These are phyloP conservation scores for Microcyclospora pomicola DNA, from an alignment of 2,329 filamentous ascomycete genomes.

Conservation along the genomic window DNA sequence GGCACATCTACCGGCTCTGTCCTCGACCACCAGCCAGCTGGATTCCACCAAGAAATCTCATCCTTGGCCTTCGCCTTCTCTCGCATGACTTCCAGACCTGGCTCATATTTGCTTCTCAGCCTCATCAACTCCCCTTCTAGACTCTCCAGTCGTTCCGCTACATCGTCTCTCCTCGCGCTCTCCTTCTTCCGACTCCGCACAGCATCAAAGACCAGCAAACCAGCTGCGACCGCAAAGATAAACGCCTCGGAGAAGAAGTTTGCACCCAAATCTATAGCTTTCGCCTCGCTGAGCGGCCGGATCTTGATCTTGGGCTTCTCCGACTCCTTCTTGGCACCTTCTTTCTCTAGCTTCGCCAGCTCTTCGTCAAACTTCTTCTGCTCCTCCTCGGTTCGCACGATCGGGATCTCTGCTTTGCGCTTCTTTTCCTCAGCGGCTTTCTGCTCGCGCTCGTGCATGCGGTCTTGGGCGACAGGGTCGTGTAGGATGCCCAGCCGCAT, in stretches of 20 bases:
- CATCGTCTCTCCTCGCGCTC: slow-evolving; percentile 43
- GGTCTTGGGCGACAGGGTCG: slow-evolving; percentile 42
- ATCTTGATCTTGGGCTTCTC: slow-evolving; percentile 34
- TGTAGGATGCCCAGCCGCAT: slow-evolving; percentile 52
- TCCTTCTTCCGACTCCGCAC: slow-evolving; percentile 49
- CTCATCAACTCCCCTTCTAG: slow-evolving; percentile 37
- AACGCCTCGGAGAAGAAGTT: slow-evolving; percentile 57
- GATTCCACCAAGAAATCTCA: slow-evolving; percentile 18
- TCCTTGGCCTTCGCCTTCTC: slow-evolving; percentile 16
- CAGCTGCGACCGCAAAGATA: slow-evolving; percentile 49
- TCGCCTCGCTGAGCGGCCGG: slow-evolving; percentile 50
- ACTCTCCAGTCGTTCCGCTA: slow-evolving; percentile 44
- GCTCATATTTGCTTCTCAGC: slow-evolving; percentile 20
- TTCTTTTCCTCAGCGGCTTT: slow-evolving; percentile 43
- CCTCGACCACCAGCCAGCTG: slow-evolving; percentile 13
- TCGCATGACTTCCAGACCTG: slow-evolving; percentile 21
- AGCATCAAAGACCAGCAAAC: slow-evolving; percentile 48
- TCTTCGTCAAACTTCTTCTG: slow-evolving; percentile 41
- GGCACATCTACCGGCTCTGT: slow-evolving; percentile 3
- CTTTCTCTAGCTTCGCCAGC: slow-evolving; percentile 24
- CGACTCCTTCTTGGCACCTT: slow-evolving; percentile 29
- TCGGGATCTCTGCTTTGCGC: slow-evolving; percentile 37
- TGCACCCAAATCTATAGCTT: slow-evolving; percentile 55
- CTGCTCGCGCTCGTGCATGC: slow-evolving; percentile 39
- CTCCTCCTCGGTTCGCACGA: slow-evolving; percentile 49